These are phyloP conservation scores for Biscutella laevigata DNA, from an alignment of 441 rosid species.

Conservation along the genomic window DNA sequence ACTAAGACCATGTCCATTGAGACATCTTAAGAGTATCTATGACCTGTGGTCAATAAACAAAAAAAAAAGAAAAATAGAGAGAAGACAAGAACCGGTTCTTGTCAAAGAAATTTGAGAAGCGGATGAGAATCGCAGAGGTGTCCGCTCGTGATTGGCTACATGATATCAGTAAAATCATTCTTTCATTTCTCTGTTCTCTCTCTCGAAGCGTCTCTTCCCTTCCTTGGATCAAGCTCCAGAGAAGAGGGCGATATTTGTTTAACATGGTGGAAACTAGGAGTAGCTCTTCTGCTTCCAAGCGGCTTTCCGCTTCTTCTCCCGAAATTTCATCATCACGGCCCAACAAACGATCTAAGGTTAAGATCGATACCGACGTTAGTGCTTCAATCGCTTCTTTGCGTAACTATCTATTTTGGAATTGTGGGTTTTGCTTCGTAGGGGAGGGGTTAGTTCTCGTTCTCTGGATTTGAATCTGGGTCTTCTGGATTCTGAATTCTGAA, in stretches of 20 bases:
- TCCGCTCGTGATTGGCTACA: no score
- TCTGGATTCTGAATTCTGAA: background rate
- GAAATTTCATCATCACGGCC: slow-evolving; percentile 34
- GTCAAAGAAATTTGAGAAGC: no score
- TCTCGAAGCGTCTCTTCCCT: slow-evolving; percentile 12
- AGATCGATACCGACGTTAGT: background rate
- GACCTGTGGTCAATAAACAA: no score
- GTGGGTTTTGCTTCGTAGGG: background rate
- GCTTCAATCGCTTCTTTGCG: background rate
- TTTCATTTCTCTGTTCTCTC: background rate
- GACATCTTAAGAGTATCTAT: no score
- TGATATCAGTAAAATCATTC: slow-evolving; percentile 13
- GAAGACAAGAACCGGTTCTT: no score
- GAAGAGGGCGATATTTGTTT: background rate
- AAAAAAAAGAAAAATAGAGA: no score
- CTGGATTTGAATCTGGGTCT: slow-evolving; percentile 20
- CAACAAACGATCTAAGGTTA: slow-evolving; percentile 68
- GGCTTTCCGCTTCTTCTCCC: slow-evolving; percentile 38
- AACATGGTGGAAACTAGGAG: slow-evolving; percentile 90
- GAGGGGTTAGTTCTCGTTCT: background rate
- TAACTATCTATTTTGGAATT: background rate
- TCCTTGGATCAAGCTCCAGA: slow-evolving; percentile 15
- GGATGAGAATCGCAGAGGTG: no score
- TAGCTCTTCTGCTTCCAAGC: slow-evolving; percentile 69
- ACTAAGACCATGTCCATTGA: no score